Percentiles rank a stretch among this genome's conserved stretches.
phyloP scores from a whole-genome alignment of 2,329 filamentous ascomycete species.

The Paracamarosporium sp. region DNA sequence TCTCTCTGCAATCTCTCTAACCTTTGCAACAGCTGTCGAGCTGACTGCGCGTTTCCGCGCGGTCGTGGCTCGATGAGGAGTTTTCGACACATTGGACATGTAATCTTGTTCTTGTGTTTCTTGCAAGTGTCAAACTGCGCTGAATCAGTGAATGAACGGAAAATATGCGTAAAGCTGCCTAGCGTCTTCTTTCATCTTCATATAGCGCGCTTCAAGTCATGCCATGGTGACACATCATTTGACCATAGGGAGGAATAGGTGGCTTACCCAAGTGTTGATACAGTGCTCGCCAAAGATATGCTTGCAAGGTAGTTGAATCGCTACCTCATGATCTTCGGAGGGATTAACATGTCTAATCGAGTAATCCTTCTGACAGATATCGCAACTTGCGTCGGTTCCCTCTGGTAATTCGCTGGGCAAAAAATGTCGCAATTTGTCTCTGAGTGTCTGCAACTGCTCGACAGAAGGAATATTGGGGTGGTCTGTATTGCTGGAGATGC shows the following conservation, averaged over 20 bases:
- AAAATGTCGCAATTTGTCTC: constrained; percentile 30
- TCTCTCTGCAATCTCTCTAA: not conserved
- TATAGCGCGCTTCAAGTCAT: too few relatives aligned
- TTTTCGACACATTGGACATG: constrained; percentile 47
- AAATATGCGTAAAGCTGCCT: too few relatives aligned
- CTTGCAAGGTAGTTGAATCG: constrained; percentile 43
- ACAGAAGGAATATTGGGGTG: constrained; percentile 33
- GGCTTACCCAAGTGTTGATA: constrained; percentile 41
- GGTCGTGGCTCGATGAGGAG: constrained; percentile 31
- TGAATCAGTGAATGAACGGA: not conserved
- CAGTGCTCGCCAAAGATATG: constrained; percentile 46
- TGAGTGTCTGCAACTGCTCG: constrained; percentile 39
- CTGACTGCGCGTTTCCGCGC: not conserved
- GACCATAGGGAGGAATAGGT: not conserved
- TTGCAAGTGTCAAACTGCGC: constrained; percentile 42
- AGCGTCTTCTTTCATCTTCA: too few relatives aligned
- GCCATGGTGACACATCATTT: not conserved
- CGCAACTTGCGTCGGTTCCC: constrained; percentile 32
- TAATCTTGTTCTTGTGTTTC: constrained; percentile 45
- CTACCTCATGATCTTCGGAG: constrained; percentile 40
- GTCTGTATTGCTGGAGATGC: constrained; percentile 15
- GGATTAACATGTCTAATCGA: constrained; percentile 32
- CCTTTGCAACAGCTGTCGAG: not conserved
- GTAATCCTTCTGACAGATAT: constrained; percentile 47
- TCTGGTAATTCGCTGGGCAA: constrained; percentile 34